Conservation (phyloP, 495 filamentous ascomycete genomes). For the Neurospora sp. region DNA sequence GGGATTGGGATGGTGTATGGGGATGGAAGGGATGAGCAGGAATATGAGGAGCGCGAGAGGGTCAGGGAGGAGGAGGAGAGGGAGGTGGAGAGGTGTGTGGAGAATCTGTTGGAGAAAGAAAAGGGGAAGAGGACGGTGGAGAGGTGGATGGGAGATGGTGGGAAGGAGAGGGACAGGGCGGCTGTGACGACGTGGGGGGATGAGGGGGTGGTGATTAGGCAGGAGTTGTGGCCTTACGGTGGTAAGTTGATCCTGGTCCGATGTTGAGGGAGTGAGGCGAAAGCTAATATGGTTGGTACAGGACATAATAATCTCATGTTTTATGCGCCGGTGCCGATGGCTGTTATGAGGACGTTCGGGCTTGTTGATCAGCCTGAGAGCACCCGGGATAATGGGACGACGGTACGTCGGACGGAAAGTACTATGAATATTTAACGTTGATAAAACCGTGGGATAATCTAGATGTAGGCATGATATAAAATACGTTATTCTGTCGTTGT, state of each 20-base stretch:
- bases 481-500: neutral
- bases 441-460: too few relatives aligned
- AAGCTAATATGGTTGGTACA: constrained; percentile 13
- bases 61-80: constrained; percentile 9
- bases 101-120: constrained; percentile 10
- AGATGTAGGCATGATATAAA: neutral
- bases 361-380: neutral
- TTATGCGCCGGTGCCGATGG: constrained; percentile 45
- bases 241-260: constrained; percentile 29
- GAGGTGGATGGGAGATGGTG: constrained; percentile 19
- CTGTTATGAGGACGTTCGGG: constrained; percentile 55
- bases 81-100: constrained; percentile 19
- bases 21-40: constrained; percentile 14
- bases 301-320: constrained; percentile 50
- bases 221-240: constrained; percentile 48
- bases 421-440: too few relatives aligned
- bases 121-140: constrained; percentile 30
- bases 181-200: constrained; percentile 32
- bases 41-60: constrained; percentile 7
- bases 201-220: constrained; percentile 30
- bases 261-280: neutral
- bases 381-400: too few relatives aligned
- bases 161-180: constrained; percentile 5
- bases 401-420: too few relatives aligned
- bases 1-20: constrained; percentile 3